Conservation (phyloP, 805 yeast genomes). For the Cyberlindnera subsufficiens region DNA sequence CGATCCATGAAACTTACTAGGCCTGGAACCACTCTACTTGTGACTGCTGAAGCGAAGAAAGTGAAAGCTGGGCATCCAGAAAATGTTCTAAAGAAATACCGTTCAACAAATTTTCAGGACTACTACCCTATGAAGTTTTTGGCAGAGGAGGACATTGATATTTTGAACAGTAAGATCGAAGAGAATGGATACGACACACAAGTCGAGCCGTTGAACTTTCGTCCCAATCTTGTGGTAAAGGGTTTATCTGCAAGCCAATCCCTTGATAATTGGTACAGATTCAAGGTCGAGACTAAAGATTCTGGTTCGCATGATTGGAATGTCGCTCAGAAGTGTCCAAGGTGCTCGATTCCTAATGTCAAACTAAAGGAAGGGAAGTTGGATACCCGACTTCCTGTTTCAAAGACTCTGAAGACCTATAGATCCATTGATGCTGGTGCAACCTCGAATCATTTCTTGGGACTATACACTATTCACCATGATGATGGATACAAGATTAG, state of each 20-base stretch:
- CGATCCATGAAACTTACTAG: constrained; percentile 15
- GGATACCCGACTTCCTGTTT: constrained; percentile 13
- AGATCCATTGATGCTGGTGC: constrained; percentile 15
- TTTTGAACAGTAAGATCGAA: constrained; percentile 6
- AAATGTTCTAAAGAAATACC: constrained; percentile 3
- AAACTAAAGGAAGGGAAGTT: constrained; percentile 11
- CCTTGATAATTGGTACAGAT: constrained; percentile 12
- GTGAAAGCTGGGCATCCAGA: constrained; percentile 16
- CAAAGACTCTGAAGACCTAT: constrained; percentile 11
- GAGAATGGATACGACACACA: constrained; percentile 4
- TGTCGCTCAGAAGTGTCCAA: constrained; percentile 14
- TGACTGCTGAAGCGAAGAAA: constrained; percentile 12
- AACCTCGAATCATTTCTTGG: constrained; percentile 10
- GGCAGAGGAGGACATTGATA: constrained; percentile 11
- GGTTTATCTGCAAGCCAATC: constrained; percentile 2
- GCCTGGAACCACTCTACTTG: constrained; percentile 13
- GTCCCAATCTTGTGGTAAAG: constrained; percentile 16
- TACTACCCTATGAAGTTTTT: constrained; percentile 18
- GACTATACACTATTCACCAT: constrained; percentile 15
- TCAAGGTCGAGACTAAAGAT: constrained; percentile 4
- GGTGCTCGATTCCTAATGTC: constrained; percentile 20
- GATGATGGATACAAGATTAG: constrained; percentile 14
- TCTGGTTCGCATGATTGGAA: constrained; percentile 8
- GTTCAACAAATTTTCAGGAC: constrained; percentile 17
- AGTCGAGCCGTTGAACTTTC: constrained; percentile 13